A percentile compares a stretch with the other conserved stretches of the same genome.
These are phyloP conservation scores for Harringtonia aguacate DNA, from an alignment of 2,329 filamentous ascomycete species.

Conservation along the genomic window DNA sequence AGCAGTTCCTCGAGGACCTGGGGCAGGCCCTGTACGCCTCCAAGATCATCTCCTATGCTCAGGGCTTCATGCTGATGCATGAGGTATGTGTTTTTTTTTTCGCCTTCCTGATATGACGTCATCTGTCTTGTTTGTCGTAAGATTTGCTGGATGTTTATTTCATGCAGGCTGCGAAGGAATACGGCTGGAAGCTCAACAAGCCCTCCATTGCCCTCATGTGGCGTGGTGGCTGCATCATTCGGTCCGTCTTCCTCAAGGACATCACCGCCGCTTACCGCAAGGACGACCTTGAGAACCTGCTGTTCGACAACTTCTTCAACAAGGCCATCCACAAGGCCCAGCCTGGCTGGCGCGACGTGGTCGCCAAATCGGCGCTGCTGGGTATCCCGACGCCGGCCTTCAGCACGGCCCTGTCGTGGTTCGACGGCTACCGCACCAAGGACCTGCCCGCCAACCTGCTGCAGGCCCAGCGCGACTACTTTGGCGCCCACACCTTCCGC, in stretches of 20 bases:
- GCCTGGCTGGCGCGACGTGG: constrained; percentile 81
- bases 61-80: constrained; percentile 99
- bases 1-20: constrained; percentile 90
- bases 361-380: constrained; percentile 83
- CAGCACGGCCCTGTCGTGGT: constrained; percentile 95
- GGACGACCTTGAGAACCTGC: constrained; percentile 91
- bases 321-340: constrained; percentile 97
- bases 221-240: constrained; percentile 99
- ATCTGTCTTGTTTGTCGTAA: too few species aligned
- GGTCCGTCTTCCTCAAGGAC: constrained; percentile 99
- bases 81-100: constrained; percentile 50
- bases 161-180: constrained; percentile 79
- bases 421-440: constrained; percentile 96
- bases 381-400: constrained; percentile 95
- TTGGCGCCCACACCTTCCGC: constrained; percentile 85
- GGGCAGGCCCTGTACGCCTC: constrained; percentile 98
- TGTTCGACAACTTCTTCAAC: constrained; percentile 99
- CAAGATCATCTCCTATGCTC: constrained; percentile 99
- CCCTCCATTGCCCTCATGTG: constrained; percentile 99
- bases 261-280: constrained; percentile 95
- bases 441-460: constrained; percentile 96
- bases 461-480: constrained; percentile 99
- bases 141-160: constrained; percentile 4
- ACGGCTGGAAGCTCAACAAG: constrained; percentile 99
- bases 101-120: not conserved